phyloP scores from a whole-genome alignment of 108 stramenopile genomes.

The Cafeteria roenbergensis region DNA sequence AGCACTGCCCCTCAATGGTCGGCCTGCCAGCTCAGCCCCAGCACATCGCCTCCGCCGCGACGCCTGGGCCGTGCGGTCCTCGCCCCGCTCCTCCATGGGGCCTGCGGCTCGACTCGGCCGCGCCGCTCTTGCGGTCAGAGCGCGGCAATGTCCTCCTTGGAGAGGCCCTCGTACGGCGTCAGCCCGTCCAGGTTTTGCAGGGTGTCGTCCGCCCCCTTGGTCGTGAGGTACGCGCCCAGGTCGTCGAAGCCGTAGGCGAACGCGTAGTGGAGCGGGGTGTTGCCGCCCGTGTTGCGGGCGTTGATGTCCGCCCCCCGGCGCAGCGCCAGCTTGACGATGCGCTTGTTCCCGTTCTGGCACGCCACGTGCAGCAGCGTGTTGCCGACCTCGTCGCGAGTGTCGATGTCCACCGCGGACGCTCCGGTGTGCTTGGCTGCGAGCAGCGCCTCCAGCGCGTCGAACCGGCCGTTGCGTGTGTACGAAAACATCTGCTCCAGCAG shows the following conservation, averaged over 20 bases:
- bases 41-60: too few relatives aligned
- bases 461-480: slow-evolving; percentile 50
- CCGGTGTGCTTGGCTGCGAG: slow-evolving; percentile 38
- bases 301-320: slow-evolving; percentile 62
- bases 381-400: slow-evolving; percentile 51
- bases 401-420: slow-evolving; percentile 28
- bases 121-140: too few relatives aligned
- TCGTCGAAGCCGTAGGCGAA: slow-evolving; percentile 51
- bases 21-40: too few relatives aligned
- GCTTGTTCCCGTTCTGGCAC: slow-evolving; percentile 65
- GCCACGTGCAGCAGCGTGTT: slow-evolving; percentile 61
- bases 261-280: slow-evolving; percentile 61
- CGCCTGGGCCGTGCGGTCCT: too few relatives aligned
- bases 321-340: slow-evolving; percentile 60
- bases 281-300: slow-evolving; percentile 55
- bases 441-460: slow-evolving; percentile 41
- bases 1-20: too few relatives aligned
- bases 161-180: slow-evolving; percentile 63
- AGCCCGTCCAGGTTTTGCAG: slow-evolving; percentile 52
- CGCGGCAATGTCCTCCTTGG: slow-evolving; percentile 23
- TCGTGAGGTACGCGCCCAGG: slow-evolving; percentile 58
- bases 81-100: too few relatives aligned
- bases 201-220: slow-evolving; percentile 62
- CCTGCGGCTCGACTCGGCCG: too few relatives aligned
- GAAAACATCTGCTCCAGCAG: slow-evolving; percentile 46